These are phyloP conservation scores for Cucurbita maxima DNA, from an alignment of 306 rosid species.

Conservation along the genomic window DNA sequence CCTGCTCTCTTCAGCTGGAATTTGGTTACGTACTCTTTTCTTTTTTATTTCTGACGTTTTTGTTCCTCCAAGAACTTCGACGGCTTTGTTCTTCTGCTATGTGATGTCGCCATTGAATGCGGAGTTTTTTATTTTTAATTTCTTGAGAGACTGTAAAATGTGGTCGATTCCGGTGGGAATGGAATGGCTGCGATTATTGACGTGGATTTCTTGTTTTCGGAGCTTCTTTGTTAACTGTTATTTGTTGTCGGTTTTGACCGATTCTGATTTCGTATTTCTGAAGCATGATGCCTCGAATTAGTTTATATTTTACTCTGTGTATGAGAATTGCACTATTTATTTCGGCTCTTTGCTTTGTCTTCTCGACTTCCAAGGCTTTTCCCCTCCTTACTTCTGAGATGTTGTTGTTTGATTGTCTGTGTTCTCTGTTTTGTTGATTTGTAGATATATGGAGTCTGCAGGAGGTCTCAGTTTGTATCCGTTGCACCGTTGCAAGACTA, in stretches of 20 bases:
- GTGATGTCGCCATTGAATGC: not conserved
- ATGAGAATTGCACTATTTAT: not conserved
- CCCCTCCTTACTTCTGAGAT: not conserved
- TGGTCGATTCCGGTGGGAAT: not conserved
- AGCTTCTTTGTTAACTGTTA: not conserved
- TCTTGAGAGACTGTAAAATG: not conserved
- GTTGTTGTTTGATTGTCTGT: not conserved
- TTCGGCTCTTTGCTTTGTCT: not conserved
- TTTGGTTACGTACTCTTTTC: not conserved
- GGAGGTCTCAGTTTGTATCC: constrained; percentile 38
- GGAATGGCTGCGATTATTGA: not conserved
- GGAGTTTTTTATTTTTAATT: not conserved
- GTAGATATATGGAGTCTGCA: constrained; percentile 41
- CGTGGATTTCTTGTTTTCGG: not conserved
- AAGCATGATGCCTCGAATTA: not conserved
- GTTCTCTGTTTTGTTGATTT: not conserved
- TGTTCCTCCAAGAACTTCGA: not conserved
- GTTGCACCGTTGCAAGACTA: constrained; percentile 52
- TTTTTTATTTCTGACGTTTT: not conserved
- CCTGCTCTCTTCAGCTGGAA: not conserved
- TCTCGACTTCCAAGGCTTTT: not conserved
- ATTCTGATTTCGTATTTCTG: not conserved
- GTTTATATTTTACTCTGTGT: not conserved
- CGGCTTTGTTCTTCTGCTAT: not conserved
- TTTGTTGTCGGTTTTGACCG: not conserved